phyloP scores from a whole-genome alignment of 805 yeast species.

The Saturnispora bothae region DNA sequence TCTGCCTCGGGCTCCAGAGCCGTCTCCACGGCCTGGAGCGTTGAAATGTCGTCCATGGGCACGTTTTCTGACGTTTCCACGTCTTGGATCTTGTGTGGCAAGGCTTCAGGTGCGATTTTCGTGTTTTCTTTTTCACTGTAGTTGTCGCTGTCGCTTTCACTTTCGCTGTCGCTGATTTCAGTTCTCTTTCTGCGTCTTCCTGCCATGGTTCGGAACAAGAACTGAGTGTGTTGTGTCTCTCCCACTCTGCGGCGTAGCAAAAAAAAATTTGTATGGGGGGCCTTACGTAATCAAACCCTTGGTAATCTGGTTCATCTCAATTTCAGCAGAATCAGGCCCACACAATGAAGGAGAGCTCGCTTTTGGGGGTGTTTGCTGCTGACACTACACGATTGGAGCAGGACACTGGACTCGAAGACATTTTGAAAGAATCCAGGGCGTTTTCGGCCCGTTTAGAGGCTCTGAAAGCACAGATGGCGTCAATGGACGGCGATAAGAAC shows the following conservation, averaged over 20 bases:
- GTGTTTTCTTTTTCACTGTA: no score
- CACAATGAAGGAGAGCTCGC: background rate
- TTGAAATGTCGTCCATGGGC: background rate
- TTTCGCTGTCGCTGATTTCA: slow-evolving; percentile 1
- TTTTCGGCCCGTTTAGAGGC: background rate
- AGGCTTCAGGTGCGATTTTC: no score
- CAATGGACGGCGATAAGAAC: no score
- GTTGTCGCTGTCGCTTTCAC: no score
- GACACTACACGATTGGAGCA: background rate
- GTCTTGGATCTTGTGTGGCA: no score
- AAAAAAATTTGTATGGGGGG: background rate
- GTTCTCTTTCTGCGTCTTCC: background rate
- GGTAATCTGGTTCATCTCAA: no score
- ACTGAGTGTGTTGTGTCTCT: background rate
- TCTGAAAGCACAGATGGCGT: no score
- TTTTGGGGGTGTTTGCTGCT: background rate
- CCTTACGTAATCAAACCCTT: background rate
- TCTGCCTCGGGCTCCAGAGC: no score
- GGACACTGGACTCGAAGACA: background rate
- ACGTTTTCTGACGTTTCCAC: background rate
- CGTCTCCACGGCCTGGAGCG: no score
- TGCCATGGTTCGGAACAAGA: no score
- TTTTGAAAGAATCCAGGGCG: background rate
- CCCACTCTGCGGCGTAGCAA: background rate
- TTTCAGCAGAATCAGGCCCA: no score